Evolutionary conservation across 2,329 filamentous ascomycete genomes (phyloP).

Genomic region (Dactylellina cionopaga): DNA sequence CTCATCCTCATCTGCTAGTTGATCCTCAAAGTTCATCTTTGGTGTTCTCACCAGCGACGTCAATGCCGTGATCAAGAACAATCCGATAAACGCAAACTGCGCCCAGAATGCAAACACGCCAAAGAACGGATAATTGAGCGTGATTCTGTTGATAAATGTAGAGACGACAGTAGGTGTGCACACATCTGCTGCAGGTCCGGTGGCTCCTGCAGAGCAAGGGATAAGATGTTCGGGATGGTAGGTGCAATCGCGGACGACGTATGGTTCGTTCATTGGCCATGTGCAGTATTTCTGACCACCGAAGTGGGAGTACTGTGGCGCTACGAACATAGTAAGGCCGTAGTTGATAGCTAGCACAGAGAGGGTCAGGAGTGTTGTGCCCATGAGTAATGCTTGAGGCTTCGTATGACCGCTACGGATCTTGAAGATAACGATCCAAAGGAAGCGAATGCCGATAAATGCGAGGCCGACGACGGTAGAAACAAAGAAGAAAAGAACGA

Average conservation of each 20-base stretch:
- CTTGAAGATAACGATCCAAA: slow-evolving; percentile 93
- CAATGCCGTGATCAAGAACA: slow-evolving; percentile 84
- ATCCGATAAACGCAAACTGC: slow-evolving; percentile 86
- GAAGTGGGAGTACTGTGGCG: slow-evolving; percentile 92
- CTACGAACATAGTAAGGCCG: slow-evolving; percentile 89
- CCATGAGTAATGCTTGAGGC: slow-evolving; percentile 89
- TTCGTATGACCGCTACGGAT: slow-evolving; percentile 88
- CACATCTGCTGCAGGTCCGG: slow-evolving; percentile 77
- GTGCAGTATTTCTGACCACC: slow-evolving; percentile 95
- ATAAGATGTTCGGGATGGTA: slow-evolving; percentile 76
- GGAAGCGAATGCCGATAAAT: slow-evolving; percentile 88
- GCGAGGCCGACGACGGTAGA: slow-evolving; percentile 88
- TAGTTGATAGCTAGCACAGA: slow-evolving; percentile 94
- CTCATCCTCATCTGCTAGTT: slow-evolving; percentile 88
- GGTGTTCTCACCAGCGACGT: slow-evolving; percentile 83
- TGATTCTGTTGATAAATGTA: slow-evolving; percentile 91
- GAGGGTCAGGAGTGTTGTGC: slow-evolving; percentile 88
- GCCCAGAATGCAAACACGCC: slow-evolving; percentile 94
- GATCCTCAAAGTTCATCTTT: slow-evolving; percentile 78
- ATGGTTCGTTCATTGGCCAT: slow-evolving; percentile 69
- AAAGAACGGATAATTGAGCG: slow-evolving; percentile 94
- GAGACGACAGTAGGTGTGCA: slow-evolving; percentile 93
- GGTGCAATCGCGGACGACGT: slow-evolving; percentile 75
- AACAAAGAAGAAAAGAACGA: slow-evolving; percentile 87
- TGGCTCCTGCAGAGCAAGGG: slow-evolving; percentile 80